Evolutionary conservation across 2,329 filamentous ascomycete species (phyloP).

Genomic region (Niveomyces coronatus): DNA sequence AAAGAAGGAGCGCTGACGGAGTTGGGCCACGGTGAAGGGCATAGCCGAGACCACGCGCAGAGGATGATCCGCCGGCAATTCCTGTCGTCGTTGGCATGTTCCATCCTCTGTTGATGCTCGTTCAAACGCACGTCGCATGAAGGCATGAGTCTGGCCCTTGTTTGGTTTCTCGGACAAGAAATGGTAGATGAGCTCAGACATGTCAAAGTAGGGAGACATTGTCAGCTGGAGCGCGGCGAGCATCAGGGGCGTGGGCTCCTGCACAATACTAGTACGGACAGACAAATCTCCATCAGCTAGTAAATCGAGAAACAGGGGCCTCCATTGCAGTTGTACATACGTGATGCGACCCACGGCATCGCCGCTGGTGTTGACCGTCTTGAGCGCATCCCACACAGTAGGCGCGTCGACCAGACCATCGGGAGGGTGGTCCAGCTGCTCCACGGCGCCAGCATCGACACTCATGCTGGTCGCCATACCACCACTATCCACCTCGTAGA

Average conservation of each 20-base stretch:
- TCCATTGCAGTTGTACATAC: conserved; percentile 20
- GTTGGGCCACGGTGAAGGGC: conserved; percentile 25
- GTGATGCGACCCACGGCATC: conserved; percentile 45
- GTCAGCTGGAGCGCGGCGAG: conserved; percentile 50
- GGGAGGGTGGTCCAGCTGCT: conserved; percentile 14
- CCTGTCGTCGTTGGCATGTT: too few relatives aligned
- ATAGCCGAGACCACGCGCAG: conserved; percentile 11
- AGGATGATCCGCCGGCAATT: too few relatives aligned
- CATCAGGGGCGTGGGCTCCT: conserved; percentile 50
- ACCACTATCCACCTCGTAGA: conserved; percentile 44
- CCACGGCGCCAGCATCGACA: conserved; percentile 17
- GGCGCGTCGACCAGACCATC: conserved; percentile 27
- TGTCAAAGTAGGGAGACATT: conserved; percentile 47
- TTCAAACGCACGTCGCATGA: conserved; percentile 40
- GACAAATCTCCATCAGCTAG: conserved; percentile 19
- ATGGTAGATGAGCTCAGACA: conserved; percentile 48
- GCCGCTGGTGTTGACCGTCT: conserved; percentile 25
- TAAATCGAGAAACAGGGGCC: neutral
- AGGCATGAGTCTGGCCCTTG: conserved; percentile 33
- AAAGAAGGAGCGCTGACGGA: conserved; percentile 46
- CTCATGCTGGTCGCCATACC: conserved; percentile 27
- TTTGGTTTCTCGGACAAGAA: conserved; percentile 39
- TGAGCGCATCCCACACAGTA: conserved; percentile 32
- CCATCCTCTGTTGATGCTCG: too few relatives aligned
- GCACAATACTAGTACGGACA: conserved; percentile 34